These are phyloP conservation scores for Fusarium caatingaense DNA, from an alignment of 2,329 filamentous ascomycete species.

Conservation along the genomic window DNA sequence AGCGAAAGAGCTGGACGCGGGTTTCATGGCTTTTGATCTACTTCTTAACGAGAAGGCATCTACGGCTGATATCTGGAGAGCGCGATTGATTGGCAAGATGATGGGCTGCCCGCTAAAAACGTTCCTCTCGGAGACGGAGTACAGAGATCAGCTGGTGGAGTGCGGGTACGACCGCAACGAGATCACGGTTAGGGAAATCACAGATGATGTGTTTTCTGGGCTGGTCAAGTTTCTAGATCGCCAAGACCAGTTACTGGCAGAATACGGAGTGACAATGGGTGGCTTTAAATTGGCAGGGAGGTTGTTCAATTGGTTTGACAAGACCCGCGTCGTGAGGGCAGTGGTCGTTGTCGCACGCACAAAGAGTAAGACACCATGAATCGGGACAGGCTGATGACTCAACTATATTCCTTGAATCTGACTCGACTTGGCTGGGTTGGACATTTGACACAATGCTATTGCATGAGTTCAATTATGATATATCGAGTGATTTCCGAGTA, in stretches of 20 bases:
- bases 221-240: conserved; percentile 57
- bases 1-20: conserved; percentile 55
- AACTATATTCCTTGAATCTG: background rate
- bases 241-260: conserved; percentile 50
- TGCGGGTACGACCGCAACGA: conserved; percentile 59
- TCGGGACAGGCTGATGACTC: conserved; percentile 2
- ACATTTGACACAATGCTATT: background rate
- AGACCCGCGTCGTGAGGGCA: conserved; percentile 50
- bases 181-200: conserved; percentile 62
- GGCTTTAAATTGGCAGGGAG: conserved; percentile 53
- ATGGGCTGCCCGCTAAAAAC: conserved; percentile 62
- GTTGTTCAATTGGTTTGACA: conserved; percentile 55
- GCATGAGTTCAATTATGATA: background rate
- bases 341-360: conserved; percentile 51
- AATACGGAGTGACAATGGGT: conserved; percentile 52
- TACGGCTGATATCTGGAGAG: conserved; percentile 46
- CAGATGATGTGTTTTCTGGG: conserved; percentile 63
- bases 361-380: conserved; percentile 29
- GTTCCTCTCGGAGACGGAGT: conserved; percentile 60
- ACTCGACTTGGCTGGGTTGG: background rate
- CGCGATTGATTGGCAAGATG: conserved; percentile 58
- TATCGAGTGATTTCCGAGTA: background rate
- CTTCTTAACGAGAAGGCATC: conserved; percentile 53
- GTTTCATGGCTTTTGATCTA: conserved; percentile 67
- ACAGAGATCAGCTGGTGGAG: conserved; percentile 57